phyloP scores from a whole-genome alignment of 768 basidiomycete species.

The Suillus clintonianus region DNA sequence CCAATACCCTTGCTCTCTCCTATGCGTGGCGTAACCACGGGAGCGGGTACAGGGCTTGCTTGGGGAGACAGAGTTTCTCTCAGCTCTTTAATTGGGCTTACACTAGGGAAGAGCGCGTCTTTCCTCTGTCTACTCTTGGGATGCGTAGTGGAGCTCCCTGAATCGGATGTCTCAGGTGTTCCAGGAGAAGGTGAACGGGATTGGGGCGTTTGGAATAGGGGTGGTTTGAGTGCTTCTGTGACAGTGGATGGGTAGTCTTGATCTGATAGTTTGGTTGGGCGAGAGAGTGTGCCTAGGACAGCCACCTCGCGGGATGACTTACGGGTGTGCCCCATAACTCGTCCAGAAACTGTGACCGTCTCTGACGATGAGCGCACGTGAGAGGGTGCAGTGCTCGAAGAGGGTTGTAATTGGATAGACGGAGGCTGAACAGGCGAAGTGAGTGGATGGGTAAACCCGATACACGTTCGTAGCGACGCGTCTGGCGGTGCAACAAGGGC shows the following conservation, averaged over 20 bases:
- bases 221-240: constrained; percentile 35
- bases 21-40: constrained; percentile 58
- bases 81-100: constrained; percentile 30
- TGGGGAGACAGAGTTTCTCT: constrained; percentile 13
- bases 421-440: constrained; percentile 43
- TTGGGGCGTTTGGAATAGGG: constrained; percentile 39
- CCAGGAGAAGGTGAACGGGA: constrained; percentile 34
- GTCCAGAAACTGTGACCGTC: constrained; percentile 28
- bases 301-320: constrained; percentile 53
- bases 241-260: constrained; percentile 29
- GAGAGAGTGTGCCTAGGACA: constrained; percentile 49
- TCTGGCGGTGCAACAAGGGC: constrained; percentile 77
- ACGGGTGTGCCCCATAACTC: constrained; percentile 39
- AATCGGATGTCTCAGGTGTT: constrained; percentile 32
- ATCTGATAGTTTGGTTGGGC: constrained; percentile 27
- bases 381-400: constrained; percentile 15
- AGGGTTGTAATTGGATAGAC: constrained; percentile 14
- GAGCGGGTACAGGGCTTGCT: constrained; percentile 14
- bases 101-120: constrained; percentile 34
- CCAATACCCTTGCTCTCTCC: constrained; percentile 62
- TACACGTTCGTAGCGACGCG: constrained; percentile 54
- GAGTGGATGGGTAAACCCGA: constrained; percentile 53
- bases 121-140: constrained; percentile 31
- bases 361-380: constrained; percentile 56
- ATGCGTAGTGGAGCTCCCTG: constrained; percentile 25